Evolutionary conservation across 805 yeast genomes (phyloP).

Genomic region (Cyberlindnera maclurae): DNA sequence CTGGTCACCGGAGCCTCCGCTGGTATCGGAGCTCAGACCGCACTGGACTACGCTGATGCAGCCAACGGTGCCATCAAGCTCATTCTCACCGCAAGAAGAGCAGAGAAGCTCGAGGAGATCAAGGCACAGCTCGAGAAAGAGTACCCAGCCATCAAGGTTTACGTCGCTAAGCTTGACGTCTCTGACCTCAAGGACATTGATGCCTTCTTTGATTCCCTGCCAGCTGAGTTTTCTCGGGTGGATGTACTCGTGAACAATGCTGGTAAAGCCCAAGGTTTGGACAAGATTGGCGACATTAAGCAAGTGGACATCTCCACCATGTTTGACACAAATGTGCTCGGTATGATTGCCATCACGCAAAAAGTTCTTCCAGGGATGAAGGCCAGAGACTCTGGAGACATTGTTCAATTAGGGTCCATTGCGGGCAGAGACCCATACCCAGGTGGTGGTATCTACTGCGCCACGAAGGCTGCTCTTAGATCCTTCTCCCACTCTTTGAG

Average conservation of each 20-base stretch:
- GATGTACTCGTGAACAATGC: constrained; percentile 69
- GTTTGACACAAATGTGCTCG: constrained; percentile 86
- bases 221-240: constrained; percentile 50
- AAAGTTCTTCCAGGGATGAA: constrained; percentile 66
- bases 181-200: constrained; percentile 44
- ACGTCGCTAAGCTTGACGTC: constrained; percentile 48
- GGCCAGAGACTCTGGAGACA: constrained; percentile 61
- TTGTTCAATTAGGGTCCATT: constrained; percentile 67
- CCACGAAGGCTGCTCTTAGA: constrained; percentile 69
- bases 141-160: constrained; percentile 42
- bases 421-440: constrained; percentile 83
- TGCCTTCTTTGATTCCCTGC: constrained; percentile 44
- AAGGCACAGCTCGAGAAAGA: constrained; percentile 37
- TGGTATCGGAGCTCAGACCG: constrained; percentile 93
- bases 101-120: constrained; percentile 48
- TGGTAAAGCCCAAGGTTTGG: constrained; percentile 77
- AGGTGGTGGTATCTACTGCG: constrained; percentile 74
- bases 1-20: constrained; percentile 93
- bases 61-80: constrained; percentile 65
- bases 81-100: constrained; percentile 72
- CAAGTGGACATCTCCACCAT: constrained; percentile 60
- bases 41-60: constrained; percentile 76
- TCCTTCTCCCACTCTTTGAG: constrained; percentile 65
- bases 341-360: constrained; percentile 79
- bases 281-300: constrained; percentile 65